Evolutionary conservation across 257 asterid genomes (phyloP), one percentile per base, ranked within the genome.

Genomic region (Cinchona pubescens): DNA sequence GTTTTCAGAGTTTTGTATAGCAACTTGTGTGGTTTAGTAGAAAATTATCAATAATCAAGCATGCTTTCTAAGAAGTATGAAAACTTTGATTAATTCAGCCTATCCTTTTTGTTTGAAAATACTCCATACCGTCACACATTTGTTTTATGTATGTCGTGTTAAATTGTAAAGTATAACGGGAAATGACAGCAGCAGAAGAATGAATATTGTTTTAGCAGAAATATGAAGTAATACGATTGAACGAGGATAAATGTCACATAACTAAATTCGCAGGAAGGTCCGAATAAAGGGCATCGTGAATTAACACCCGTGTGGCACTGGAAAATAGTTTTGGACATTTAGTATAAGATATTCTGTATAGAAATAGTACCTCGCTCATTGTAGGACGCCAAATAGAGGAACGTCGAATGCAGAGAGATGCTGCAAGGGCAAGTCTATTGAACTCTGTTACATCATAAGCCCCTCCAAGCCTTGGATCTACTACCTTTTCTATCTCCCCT

Each of bases 321-420:
- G n/a, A n/a, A n/a, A n/a, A n/a, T n/a, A n/a, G n/a, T n/a, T n/a
- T n/a, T n/a, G n/a, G n/a, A n/a, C n/a, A n/a, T n/a, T n/a, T n/a
- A n/a, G n/a, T n/a, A n/a, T n/a, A n/a, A n/a, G n/a, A n/a, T n/a
- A n/a, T n/a, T n/a, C n/a, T 23, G 19, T n/a, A 14, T 61, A 7
- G 59, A 43, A 38, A 43, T 4, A 23, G 19, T 72, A 92, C 99
- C 98, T 92, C 98, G 76, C 89, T 92, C 89, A 94, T 94, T 2
- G 90, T 83, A 1, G 99, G 99, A 67, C 99, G 97, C 96, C 97
- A 94, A 67, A 90, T 76, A 7, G 97, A 86, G 72, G 99, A 83
- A 37, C 96, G 87, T 70, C 99, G 86, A 67, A 92, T 92, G 88
- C 98, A 94, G 45, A 94, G 94, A 55, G 98, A 91, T 61, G 96